Percentiles rank a stretch among this genome's conserved stretches.
These are phyloP conservation scores for Fusarium pseudocircinatum DNA, from an alignment of 2,329 filamentous ascomycete species.

Conservation along the genomic window DNA sequence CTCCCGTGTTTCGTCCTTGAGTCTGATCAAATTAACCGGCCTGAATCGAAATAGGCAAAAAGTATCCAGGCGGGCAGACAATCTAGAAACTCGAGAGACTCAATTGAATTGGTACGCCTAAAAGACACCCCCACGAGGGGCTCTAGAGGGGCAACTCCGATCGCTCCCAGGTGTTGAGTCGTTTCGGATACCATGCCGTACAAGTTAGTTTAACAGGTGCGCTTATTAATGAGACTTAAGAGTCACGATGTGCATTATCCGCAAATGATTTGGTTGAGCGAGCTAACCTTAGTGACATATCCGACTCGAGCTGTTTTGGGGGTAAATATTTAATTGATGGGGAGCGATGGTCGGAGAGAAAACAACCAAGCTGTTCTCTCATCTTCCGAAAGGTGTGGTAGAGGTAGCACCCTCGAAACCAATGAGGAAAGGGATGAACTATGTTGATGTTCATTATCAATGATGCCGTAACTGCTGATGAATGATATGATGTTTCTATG, in stretches of 20 bases:
- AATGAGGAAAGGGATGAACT: constrained; percentile 26
- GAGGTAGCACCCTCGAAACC: constrained; percentile 15
- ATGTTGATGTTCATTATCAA: constrained; percentile 34
- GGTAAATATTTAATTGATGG: constrained; percentile 1
- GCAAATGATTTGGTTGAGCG: constrained; percentile 32
- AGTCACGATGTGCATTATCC: background rate
- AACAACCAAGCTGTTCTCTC: background rate
- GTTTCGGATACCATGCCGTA: constrained; percentile 27
- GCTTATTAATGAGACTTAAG: constrained; percentile 10
- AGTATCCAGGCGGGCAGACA: background rate
- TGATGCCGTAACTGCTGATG: constrained; percentile 35
- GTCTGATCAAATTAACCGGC: constrained; percentile 33
- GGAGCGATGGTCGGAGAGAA: constrained; percentile 24
- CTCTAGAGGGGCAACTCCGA: constrained; percentile 31
- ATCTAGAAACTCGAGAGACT: constrained; percentile 12
- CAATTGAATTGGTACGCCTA: constrained; percentile 28
- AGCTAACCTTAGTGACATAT: constrained; percentile 6
- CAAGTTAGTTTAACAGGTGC: constrained; percentile 3
- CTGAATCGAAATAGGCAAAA: constrained; percentile 31
- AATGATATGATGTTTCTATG: constrained; percentile 32
- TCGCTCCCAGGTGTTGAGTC: constrained; percentile 25
- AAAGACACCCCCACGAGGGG: constrained; percentile 29
- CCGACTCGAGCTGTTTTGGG: background rate
- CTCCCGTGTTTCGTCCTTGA: background rate
- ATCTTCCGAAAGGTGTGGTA: constrained; percentile 25